Base-by-base conservation (phyloP, 306 rosid genomes). In the Acacia confusa region DNA sequence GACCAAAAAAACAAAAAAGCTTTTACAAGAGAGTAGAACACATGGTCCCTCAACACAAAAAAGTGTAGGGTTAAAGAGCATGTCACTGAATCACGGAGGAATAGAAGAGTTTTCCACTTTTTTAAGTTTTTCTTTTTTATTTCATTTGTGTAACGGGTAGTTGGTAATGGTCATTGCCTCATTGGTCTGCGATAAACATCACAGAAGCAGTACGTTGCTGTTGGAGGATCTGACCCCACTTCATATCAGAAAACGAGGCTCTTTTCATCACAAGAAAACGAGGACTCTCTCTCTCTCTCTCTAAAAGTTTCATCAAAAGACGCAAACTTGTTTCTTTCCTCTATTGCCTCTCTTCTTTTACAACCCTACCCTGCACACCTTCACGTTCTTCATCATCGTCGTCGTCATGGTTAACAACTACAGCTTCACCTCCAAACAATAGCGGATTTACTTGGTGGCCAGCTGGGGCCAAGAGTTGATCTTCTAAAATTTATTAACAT, bases 221-320 rank as follows among this genome's bases (percentile, higher is more conserved):
- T 30, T 32, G 70, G 6, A 14, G 40, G 43, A 17, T 17, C 7
- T 20, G 47, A 36, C 47, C 72, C 72, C 45, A 67, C 40, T 9
- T 20, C 12, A 9, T 25, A 25, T 17, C 70, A 65, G 9, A 32
- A 32, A 57, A 36, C 40, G 36, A 34, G 36, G 36, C 5, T n/a
- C n/a, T n/a, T n/a, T n/a, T n/a, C 85, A 75, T 67, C 77, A 79
- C 78, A 79, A 78, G 87, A 87, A 87, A 85, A 82, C 87, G 74
- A 82, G 80, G 85, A 52, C 55, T 22, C 55, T 3, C 32, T 10
- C 66, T 6, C 65, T 0, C 13, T 0, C n/a, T n/a, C n/a, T n/a
- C n/a, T n/a, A 47, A 36, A 50, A 27, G 79, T 7, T 17, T 48
- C 87, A 70, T 85, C 38, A 77, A 88, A 88, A 80, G 85, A 64